Conservation (phyloP, 2,329 filamentous ascomycete genomes). For the Pseudopyricularia javanii region DNA sequence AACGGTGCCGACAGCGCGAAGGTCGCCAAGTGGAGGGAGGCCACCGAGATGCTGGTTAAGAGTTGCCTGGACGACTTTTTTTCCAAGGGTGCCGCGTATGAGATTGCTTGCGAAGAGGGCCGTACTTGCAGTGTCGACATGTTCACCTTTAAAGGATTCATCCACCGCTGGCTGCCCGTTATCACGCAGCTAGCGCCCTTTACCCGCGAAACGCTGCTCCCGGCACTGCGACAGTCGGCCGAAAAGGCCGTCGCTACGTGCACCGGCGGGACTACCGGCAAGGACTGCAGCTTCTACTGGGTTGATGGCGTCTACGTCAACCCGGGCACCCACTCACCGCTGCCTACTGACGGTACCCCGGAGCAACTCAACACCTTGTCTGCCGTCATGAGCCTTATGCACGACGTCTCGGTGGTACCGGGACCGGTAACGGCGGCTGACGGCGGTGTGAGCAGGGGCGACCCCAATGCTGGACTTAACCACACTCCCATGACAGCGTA, state of each 20-base stretch:
- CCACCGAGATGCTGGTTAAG: conserved; percentile 41
- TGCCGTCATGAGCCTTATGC: conserved; percentile 30
- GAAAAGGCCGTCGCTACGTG: conserved; percentile 49
- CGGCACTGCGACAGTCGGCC: conserved; percentile 44
- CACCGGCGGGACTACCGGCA: conserved; percentile 44
- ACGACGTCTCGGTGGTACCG: conserved; percentile 12
- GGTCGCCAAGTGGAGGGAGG: conserved; percentile 34
- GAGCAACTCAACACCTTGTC: conserved; percentile 39
- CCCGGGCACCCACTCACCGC: conserved; percentile 15
- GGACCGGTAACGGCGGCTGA: conserved; percentile 23
- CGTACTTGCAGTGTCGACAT: conserved; percentile 57
- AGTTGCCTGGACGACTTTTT: conserved; percentile 39
- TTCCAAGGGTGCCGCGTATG: conserved; percentile 46
- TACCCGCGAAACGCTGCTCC: conserved; percentile 39
- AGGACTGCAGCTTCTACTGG: conserved; percentile 58
- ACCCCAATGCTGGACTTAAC: conserved; percentile 15
- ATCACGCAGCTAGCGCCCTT: conserved; percentile 49
- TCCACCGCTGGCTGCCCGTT: conserved; percentile 52
- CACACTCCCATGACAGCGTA: background rate
- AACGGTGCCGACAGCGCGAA: background rate
- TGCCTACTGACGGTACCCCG: conserved; percentile 28
- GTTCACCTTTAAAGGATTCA: conserved; percentile 58
- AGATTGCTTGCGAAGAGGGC: conserved; percentile 49
- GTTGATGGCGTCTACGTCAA: conserved; percentile 24
- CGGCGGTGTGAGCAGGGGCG: conserved; percentile 26